These are phyloP conservation scores for Adansonia gregorii DNA, from an alignment of 441 rosid species.

Conservation along the genomic window DNA sequence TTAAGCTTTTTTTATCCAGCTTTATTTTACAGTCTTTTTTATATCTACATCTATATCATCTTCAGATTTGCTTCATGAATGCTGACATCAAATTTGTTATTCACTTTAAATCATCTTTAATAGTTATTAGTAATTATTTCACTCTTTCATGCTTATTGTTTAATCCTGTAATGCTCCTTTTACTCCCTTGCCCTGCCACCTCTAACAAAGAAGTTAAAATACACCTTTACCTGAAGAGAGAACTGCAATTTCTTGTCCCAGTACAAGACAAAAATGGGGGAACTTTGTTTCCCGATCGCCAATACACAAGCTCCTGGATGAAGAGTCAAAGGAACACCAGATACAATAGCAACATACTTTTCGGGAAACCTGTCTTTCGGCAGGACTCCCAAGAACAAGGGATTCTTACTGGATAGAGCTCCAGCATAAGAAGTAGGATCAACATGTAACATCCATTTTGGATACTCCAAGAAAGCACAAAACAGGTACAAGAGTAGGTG, in stretches of 20 bases:
- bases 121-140: not conserved
- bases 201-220: constrained; percentile 9
- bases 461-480: constrained; percentile 93
- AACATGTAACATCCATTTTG: constrained; percentile 95
- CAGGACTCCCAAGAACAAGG: constrained; percentile 76
- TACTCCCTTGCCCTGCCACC: not conserved
- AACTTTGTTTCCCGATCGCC: constrained; percentile 72
- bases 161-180: not conserved
- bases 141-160: not conserved
- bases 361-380: constrained; percentile 95
- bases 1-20: no score
- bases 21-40: no score
- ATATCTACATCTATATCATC: not conserved
- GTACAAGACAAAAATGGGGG: constrained; percentile 76
- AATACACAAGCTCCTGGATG: constrained; percentile 90
- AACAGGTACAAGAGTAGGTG: constrained; percentile 85
- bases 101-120: not conserved
- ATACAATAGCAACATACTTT: constrained; percentile 75
- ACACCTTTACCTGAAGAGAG: constrained; percentile 69
- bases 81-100: not conserved
- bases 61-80: not conserved
- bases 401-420: constrained; percentile 82
- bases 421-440: constrained; percentile 88
- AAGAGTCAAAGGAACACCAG: constrained; percentile 66
- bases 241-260: constrained; percentile 91